Base-by-base conservation (phyloP, 1,139 yeast species). In the Yamadazyma diospyri region DNA sequence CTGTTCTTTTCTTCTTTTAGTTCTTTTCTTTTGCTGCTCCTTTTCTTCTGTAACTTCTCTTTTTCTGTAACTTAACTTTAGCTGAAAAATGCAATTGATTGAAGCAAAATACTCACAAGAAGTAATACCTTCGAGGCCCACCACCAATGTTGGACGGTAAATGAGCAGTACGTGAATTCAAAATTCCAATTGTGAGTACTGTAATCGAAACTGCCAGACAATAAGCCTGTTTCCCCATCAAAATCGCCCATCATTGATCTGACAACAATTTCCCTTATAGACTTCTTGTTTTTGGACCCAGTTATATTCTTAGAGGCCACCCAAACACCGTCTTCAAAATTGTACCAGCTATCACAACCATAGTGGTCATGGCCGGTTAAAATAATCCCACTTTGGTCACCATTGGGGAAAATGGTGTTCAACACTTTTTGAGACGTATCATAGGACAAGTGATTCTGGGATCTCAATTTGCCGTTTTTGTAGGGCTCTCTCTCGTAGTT, bases 341-440 rank as follows among this genome's bases (percentile, higher is more conserved):
- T 71, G 53, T 81, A 84, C 60, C 72, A 69, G 30, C 74, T 76
- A 47, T 80, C 81, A 54, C 98, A 94, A 1, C 99, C 99, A 47
- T 81, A 89, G 52, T 92, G 98, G 52, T 92, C 99, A 58, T 92
- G 98, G 0, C 99, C 98, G 0, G 96, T 86, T 30, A 92, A 64
- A 4, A 92, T 78, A 5, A 89, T 68, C 9, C 97, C 97, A 19
- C 78, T 72, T 40, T 78, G 75, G 39, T 65, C 64, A 7, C 67
- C 63, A 39, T 76, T 72, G 29, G 78, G 77, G 54, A 89, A 89
- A 7, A 85, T 69, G 13, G 79, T 69, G 45, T 81, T 71, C 44
- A 92, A 59, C 1, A 89, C 80, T 39, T 69, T 64, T 49, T 81
- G 82, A 2, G 89, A 63, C 0, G 83, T 71, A 8, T 80, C 81